Conservation (phyloP, 345 rosid species). For the Theobroma cacao region DNA sequence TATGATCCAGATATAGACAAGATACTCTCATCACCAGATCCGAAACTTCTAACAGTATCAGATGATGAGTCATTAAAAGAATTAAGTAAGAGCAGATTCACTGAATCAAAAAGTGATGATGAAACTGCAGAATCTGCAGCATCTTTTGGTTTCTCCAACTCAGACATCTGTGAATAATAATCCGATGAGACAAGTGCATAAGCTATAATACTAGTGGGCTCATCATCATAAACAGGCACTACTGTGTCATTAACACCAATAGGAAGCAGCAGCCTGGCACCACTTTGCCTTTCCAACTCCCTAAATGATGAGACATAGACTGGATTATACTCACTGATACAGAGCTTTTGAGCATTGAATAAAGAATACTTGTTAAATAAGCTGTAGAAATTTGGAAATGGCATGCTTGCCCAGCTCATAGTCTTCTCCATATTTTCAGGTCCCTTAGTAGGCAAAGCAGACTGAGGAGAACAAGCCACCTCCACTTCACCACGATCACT, state of each 20-base stretch:
- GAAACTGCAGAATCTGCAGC: conserved; percentile 38
- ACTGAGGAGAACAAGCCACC: conserved; percentile 17
- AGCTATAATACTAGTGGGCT: conserved; percentile 87
- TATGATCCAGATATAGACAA: conserved; percentile 29
- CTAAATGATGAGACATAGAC: conserved; percentile 54
- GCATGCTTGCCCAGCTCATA: conserved; percentile 23
- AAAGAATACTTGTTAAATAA: conserved; percentile 39
- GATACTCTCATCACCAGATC: conserved; percentile 56
- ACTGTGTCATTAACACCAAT: conserved; percentile 62
- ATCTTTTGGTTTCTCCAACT: conserved; percentile 57
- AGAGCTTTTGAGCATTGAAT: conserved; percentile 49
- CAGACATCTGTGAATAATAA: conserved; percentile 62
- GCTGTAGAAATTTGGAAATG: conserved; percentile 45
- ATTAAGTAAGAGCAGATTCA: conserved; percentile 47
- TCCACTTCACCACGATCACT: conserved; percentile 33
- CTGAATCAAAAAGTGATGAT: conserved; percentile 53
- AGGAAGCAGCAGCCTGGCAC: conserved; percentile 76
- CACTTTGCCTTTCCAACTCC: conserved; percentile 68
- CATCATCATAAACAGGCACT: conserved; percentile 90
- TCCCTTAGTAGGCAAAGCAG: conserved; percentile 22
- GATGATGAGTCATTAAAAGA: conserved; percentile 48
- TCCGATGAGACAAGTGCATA: conserved; percentile 74
- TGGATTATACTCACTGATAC: conserved; percentile 58
- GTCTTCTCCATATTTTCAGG: conserved; percentile 26
- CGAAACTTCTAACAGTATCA: conserved; percentile 44